Evolutionary conservation across 2,329 filamentous ascomycete species (phyloP).

Genomic region (Fusarium liriodendri): DNA sequence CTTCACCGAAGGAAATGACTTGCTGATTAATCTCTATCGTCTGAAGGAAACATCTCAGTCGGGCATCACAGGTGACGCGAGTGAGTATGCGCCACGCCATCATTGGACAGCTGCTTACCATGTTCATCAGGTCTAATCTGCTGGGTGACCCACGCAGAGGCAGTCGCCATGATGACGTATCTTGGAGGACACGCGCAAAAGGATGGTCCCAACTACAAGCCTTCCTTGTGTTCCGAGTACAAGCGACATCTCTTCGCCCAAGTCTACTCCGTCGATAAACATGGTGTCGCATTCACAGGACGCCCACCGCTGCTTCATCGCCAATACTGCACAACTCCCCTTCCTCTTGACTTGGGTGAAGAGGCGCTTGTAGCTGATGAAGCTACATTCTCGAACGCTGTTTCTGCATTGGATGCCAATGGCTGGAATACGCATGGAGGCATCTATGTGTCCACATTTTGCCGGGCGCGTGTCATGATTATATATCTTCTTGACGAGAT

Average conservation of each 20-base stretch:
- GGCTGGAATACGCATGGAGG: slow-evolving; percentile 52
- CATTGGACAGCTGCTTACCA: not conserved
- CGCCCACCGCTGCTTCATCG: slow-evolving; percentile 49
- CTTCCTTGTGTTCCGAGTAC: slow-evolving; percentile 22
- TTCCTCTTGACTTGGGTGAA: slow-evolving; percentile 54
- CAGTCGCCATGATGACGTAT: slow-evolving; percentile 18
- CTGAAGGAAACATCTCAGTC: slow-evolving; percentile 8
- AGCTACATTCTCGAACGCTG: slow-evolving; percentile 8
- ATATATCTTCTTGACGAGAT: slow-evolving; percentile 43
- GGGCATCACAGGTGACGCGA: slow-evolving; percentile 13
- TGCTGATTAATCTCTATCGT: slow-evolving; percentile 16
- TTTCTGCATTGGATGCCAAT: slow-evolving; percentile 44
- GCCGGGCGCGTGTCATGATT: slow-evolving; percentile 40
- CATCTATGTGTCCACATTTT: slow-evolving; percentile 47
- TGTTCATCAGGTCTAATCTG: not conserved
- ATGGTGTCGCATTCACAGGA: slow-evolving; percentile 55
- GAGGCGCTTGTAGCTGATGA: slow-evolving; percentile 48
- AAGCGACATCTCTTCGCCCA: slow-evolving; percentile 45
- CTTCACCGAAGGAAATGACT: slow-evolving; percentile 12
- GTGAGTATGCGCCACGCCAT: not conserved
- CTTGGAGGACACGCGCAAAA: slow-evolving; percentile 14
- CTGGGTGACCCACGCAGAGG: slow-evolving; percentile 13
- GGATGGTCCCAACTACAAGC: not conserved
- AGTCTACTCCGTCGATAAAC: slow-evolving; percentile 51
- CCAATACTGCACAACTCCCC: slow-evolving; percentile 50